Base-by-base conservation (phyloP, 352 stramenopile species). In the Blastocystis sp. region DNA sequence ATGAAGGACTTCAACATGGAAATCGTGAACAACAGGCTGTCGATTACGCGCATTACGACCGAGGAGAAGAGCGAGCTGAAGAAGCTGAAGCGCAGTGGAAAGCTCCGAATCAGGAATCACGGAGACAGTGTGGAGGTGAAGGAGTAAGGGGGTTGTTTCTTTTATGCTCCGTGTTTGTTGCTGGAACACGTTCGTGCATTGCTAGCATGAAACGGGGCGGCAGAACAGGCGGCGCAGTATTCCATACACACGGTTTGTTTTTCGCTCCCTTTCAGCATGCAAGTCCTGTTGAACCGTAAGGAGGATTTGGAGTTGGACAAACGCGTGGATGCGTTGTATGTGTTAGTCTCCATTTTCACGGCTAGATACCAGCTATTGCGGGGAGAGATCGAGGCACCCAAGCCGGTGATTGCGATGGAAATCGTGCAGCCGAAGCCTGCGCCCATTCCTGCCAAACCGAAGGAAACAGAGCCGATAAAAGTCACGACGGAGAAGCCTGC, bases 1-100 rank as follows among this genome's bases (percentile, higher is more conserved):
- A 56, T 84, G 60, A 69, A 69, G 38, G 56, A 84, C 10, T 48
- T 84, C n/a, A 45, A 62, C 41, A 53, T 84, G 74, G 48, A 11
- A 9, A 67, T 84, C 48, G 74, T 84, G 38, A 67, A 84, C 45
- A 84, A 84, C 53, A 84, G 66, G 41, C 43, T 84, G 23, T 67
- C 74, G 0, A 84, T 84, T 17, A 62, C 52, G 21, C 38, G 53
- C 7, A 28, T 84, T 28, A 43, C 52, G 34, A 56, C 67, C 2
- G 74, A 67, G 28, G 74, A 84, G 56, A 38, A 69, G 28, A 67
- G 21, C 4, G 28, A 84, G 21, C 28, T 84, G 74, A 84, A 69
- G 74, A 66, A 69, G 66, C 59, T 84, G 52, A 66, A 84, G 53
- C 38, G 48, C n/a, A 53, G 66, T 41, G 40, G 66, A 4, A 84